These are phyloP conservation scores for Auricularia cornea DNA, from an alignment of 768 basidiomycete genomes.

Conservation along the genomic window DNA sequence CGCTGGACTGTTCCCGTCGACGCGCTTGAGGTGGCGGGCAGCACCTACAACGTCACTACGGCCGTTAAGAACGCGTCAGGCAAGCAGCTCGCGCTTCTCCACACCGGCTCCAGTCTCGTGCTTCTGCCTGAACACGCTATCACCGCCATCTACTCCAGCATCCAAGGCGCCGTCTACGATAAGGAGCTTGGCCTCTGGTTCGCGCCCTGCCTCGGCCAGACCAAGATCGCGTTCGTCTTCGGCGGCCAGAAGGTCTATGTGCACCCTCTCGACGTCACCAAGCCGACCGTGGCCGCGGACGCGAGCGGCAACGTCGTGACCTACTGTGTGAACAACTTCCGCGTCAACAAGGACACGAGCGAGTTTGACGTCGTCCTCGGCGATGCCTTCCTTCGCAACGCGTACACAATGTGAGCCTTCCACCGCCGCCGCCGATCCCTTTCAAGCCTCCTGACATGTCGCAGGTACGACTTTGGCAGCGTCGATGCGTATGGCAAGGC, in stretches of 20 bases:
- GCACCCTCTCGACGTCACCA: not conserved
- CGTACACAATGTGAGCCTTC: not conserved
- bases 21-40: not conserved
- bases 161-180: not conserved
- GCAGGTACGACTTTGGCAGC: not conserved
- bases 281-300: not conserved
- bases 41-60: not conserved
- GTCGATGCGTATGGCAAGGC: not conserved
- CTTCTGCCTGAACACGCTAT: not conserved
- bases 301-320: not conserved
- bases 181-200: not conserved
- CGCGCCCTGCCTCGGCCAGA: not conserved
- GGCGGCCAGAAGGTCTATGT: not conserved
- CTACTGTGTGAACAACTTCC: not conserved
- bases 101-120: not conserved
- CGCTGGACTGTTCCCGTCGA: not conserved
- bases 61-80: not conserved
- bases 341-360: not conserved
- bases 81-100: not conserved
- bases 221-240: not conserved
- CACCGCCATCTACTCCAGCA: not conserved
- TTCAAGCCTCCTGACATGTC: not conserved
- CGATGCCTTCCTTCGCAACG: not conserved
- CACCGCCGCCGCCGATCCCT: not conserved
- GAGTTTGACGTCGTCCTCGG: not conserved